Evolutionary conservation across 139 green algal genomes (phyloP).

Genomic region (Chlamydomonas sphaeroides): DNA sequence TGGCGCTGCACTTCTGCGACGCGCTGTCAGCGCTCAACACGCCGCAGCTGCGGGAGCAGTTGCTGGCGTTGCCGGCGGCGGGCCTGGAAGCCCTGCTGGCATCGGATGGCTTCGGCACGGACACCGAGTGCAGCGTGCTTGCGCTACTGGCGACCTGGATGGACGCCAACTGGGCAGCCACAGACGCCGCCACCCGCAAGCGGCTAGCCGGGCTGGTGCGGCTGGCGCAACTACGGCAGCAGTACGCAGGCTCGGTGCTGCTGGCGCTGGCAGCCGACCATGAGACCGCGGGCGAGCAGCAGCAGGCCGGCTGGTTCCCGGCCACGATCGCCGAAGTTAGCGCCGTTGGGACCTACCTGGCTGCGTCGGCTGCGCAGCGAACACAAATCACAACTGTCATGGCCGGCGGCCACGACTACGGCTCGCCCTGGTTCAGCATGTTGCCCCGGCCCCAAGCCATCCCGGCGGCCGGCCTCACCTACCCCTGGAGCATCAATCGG

Average conservation of each 20-base stretch:
- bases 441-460: too few relatives aligned
- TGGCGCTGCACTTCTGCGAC: neutral
- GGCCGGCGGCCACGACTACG: too few relatives aligned
- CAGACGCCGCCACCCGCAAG: neutral
- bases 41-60: neutral
- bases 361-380: too few relatives aligned
- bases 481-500: too few relatives aligned
- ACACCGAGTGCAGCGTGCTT: conserved; percentile 5
- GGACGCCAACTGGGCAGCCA: neutral
- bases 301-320: too few relatives aligned
- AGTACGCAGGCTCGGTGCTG: neutral
- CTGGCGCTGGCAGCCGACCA: too few relatives aligned
- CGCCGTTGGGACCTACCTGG: too few relatives aligned
- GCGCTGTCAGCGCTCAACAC: conserved; percentile 4
- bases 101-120: neutral
- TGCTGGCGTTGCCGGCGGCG: neutral
- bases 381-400: too few relatives aligned
- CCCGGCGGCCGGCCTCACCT: too few relatives aligned
- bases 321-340: too few relatives aligned
- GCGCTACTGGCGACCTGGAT: conserved; percentile 5
- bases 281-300: too few relatives aligned
- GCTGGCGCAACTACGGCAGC: neutral
- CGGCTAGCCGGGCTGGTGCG: neutral
- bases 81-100: conserved; percentile 1
- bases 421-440: too few relatives aligned